Conservation (phyloP, 176 grass and related monocot genomes). For the Hordeum vulgare region MorexV3_pseudomolecules_assembly NC_058520.1:424230338-424230837, state of each 20-base stretch:
- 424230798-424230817: constrained; percentile 90
- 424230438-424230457: constrained; percentile 90
- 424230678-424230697: constrained; percentile 88
- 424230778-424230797: constrained; percentile 98
- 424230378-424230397: constrained; percentile 93
- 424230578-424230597: constrained; percentile 92
- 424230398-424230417: constrained; percentile 93
- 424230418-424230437: constrained; percentile 98
- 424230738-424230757: constrained; percentile 81
- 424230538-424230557: constrained; percentile 91
- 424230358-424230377: constrained; percentile 95
- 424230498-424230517: constrained; percentile 85
- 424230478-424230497: constrained; percentile 93
- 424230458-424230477: constrained; percentile 88
- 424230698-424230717: constrained; percentile 95
- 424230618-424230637: constrained; percentile 94
- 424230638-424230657: constrained; percentile 81
- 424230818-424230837: constrained; percentile 95
- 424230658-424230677: constrained; percentile 94
- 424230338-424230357: constrained; percentile 93
- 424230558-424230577: constrained; percentile 96
- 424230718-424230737: constrained; percentile 98
- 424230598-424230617: constrained; percentile 96
- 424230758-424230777: constrained; percentile 94
- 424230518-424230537: constrained; percentile 93